Base-by-base conservation (phyloP, 2,329 filamentous ascomycete species). In the Aurifilum marmelostoma region DNA sequence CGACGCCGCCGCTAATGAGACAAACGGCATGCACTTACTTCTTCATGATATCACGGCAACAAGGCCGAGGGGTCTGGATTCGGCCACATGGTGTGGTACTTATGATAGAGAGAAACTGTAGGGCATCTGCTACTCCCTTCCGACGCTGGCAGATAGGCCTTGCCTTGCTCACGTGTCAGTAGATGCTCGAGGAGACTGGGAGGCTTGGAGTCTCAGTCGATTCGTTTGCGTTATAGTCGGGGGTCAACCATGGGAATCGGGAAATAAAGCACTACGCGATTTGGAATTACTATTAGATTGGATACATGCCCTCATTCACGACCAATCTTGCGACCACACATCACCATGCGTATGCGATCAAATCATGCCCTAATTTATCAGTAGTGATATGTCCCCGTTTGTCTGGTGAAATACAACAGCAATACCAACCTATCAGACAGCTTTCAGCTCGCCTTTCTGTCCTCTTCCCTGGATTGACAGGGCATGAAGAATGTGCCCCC, bases 1-100 rank as follows among this genome's bases (percentile, higher is more conserved):
- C 67, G 61, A n/a, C 64, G 47, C 41, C 69, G 67, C 39, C 60
- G 61, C 37, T 65, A 27, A 65, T 32, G 39, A 62, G 24, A 43
- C 27, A 37, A 41, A 21, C 34, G 41, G 4, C 52, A 32, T 29
- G 24, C n/a, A 18, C 43, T 21, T 47, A n/a, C n/a, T n/a, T 11
- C n/a, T 16, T 54, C 24, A 27, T 54, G 24, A 27, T 16, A 14
- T 24, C 24, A 5, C 1, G 12, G 7, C 3, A 24, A 29, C 5
- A 54, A 32, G 24, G 6, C 24, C 2, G 24, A 18, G 24, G 24
- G 50, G 4, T 29, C 27, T 56, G 27, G 6, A 2, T 29, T 32
- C 14, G 24, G 12, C 14, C 27, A 32, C 52, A 56, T 56, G 52
- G 24, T 8, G 1, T 56, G 14, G 14, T 56, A n/a, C 24, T 12